Evolutionary conservation across 768 basidiomycete species (phyloP).

Genomic region (Boletus patriciae): DNA sequence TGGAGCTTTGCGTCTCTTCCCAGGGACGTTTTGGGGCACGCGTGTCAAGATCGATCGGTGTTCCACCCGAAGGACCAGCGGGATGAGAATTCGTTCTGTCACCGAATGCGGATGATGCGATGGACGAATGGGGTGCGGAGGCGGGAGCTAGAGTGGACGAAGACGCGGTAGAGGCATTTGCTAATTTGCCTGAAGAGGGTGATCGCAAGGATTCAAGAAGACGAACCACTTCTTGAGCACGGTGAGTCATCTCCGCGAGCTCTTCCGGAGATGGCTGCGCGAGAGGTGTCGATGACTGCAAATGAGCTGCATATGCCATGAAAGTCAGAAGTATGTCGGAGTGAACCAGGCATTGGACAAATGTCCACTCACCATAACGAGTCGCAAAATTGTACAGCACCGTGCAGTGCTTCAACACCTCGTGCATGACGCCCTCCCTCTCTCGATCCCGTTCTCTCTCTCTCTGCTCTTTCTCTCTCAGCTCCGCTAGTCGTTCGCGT

Average conservation of each 20-base stretch:
- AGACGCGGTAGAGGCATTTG: constrained; percentile 11
- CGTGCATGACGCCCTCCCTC: constrained; percentile 23
- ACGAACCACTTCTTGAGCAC: constrained; percentile 64
- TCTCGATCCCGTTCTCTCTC: constrained; percentile 27
- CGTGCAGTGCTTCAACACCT: constrained; percentile 50
- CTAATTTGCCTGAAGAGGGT: constrained; percentile 23
- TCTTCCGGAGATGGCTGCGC: constrained; percentile 55
- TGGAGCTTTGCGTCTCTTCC: constrained; percentile 52
- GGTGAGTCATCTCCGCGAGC: constrained; percentile 66
- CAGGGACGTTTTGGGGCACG: constrained; percentile 77
- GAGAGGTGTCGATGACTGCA: constrained; percentile 47
- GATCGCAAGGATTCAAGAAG: constrained; percentile 50
- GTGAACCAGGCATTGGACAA: background rate
- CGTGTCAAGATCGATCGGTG: constrained; percentile 29
- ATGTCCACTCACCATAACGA: constrained; percentile 54
- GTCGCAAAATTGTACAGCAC: constrained; percentile 63
- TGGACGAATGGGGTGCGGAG: constrained; percentile 16
- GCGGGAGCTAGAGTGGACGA: constrained; percentile 9
- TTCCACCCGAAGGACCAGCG: constrained; percentile 27
- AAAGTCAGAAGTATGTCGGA: constrained; percentile 3
- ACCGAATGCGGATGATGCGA: constrained; percentile 22
- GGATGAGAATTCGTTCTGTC: constrained; percentile 26
- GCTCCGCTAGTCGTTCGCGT: constrained; percentile 23
- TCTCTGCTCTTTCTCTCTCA: constrained; percentile 22
- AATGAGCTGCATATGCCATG: constrained; percentile 24